Evolutionary conservation across 2,329 filamentous ascomycete genomes (phyloP).

Genomic region (Fusarium devonianum): DNA sequence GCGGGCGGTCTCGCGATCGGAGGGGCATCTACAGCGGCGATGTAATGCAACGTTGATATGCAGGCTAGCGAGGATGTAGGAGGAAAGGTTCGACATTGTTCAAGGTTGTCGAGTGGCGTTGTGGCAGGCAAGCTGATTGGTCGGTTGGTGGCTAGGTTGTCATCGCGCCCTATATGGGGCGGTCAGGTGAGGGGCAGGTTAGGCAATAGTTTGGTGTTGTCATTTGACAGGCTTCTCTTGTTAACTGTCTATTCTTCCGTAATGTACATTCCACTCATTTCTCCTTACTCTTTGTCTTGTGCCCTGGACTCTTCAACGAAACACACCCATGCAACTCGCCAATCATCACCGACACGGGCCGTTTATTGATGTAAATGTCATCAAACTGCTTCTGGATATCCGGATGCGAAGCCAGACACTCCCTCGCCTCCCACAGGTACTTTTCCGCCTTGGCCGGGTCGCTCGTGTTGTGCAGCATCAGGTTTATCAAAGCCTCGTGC

Average conservation of each 20-base stretch:
- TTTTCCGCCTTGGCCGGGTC: constrained; percentile 27
- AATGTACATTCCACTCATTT: not conserved
- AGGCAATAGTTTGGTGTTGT: not conserved
- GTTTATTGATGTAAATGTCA: constrained; percentile 29
- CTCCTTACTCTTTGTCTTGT: not conserved
- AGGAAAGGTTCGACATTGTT: constrained; percentile 6
- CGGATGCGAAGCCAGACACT: constrained; percentile 26
- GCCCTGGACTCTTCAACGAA: not conserved
- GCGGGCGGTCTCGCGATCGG: not conserved
- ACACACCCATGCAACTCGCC: constrained; percentile 25
- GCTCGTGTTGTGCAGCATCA: constrained; percentile 24
- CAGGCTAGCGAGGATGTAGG: not conserved
- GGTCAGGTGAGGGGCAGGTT: constrained; percentile 17
- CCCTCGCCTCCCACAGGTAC: constrained; percentile 30
- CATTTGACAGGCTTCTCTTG: no score
- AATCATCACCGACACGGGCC: constrained; percentile 25
- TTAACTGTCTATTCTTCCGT: not conserved
- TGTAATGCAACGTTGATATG: not conserved
- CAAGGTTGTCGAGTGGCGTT: constrained; percentile 16
- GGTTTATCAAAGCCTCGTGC: constrained; percentile 19
- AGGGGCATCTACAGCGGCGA: not conserved
- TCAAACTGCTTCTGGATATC: constrained; percentile 27
- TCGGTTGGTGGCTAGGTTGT: constrained; percentile 19
- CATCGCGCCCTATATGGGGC: constrained; percentile 38
- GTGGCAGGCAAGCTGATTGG: no score